Conservation (phyloP, 352 stramenopile species). For the Discostella stelligera region DNA sequence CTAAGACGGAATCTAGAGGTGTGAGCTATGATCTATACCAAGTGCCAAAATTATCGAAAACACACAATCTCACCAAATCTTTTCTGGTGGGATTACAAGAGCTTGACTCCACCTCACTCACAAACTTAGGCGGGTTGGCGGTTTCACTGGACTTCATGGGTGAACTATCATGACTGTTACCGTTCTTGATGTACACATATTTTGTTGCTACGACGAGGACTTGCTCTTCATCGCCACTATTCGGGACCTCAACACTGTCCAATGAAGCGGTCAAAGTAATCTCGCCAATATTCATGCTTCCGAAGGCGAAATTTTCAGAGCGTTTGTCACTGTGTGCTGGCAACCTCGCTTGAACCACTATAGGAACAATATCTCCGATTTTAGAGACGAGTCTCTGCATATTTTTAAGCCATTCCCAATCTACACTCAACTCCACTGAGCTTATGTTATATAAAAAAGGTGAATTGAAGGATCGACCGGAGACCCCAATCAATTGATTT, state of each 20-base stretch:
- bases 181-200: constrained; percentile 30
- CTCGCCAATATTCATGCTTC: constrained; percentile 23
- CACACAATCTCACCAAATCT: constrained; percentile 17
- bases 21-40: constrained; percentile 9
- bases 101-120: constrained; percentile 1
- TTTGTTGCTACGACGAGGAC: constrained; percentile 29
- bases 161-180: constrained; percentile 7
- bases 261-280: constrained; percentile 25
- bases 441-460: constrained; percentile 22
- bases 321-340: constrained; percentile 12
- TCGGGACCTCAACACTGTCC: background rate
- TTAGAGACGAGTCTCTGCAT: constrained; percentile 23
- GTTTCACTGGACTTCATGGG: constrained; percentile 1
- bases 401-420: constrained; percentile 49
- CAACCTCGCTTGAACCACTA: constrained; percentile 7
- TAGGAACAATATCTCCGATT: constrained; percentile 29
- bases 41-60: background rate
- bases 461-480: constrained; percentile 19
- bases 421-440: constrained; percentile 21
- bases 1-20: constrained; percentile 7
- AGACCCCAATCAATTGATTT: constrained; percentile 21
- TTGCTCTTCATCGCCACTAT: constrained; percentile 18
- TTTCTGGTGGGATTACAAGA: constrained; percentile 7
- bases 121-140: background rate
- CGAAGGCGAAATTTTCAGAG: constrained; percentile 10